Evolutionary conservation across 1,284 basidiomycete genomes (phyloP).

Genomic region (Phellinidium pouzarii): DNA sequence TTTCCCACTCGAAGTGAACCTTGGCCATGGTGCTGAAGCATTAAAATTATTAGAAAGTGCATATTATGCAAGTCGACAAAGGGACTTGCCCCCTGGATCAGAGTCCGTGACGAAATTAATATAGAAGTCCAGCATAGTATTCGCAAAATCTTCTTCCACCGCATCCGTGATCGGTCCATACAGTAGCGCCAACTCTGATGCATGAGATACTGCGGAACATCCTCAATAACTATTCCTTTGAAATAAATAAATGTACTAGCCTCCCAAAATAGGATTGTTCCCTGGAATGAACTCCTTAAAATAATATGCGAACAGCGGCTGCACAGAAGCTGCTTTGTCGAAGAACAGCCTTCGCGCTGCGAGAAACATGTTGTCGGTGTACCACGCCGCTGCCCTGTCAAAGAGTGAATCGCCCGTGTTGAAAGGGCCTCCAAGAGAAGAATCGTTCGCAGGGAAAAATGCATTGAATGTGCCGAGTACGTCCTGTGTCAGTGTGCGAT

Average conservation of each 20-base stretch:
- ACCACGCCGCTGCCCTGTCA: constrained; percentile 48
- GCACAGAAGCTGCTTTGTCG: constrained; percentile 35
- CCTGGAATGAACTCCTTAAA: constrained; percentile 51
- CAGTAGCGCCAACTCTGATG: constrained; percentile 41
- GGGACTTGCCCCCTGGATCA: constrained; percentile 41
- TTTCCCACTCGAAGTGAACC: constrained; percentile 30
- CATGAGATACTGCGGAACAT: constrained; percentile 39
- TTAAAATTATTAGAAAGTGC: not conserved
- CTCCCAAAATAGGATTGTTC: constrained; percentile 36
- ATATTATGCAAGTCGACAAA: not conserved
- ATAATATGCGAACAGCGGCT: constrained; percentile 47
- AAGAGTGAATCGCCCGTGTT: constrained; percentile 54
- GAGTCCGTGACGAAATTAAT: constrained; percentile 48
- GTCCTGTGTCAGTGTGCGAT: constrained; percentile 37
- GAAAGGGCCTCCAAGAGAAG: constrained; percentile 40
- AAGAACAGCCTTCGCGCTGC: constrained; percentile 43
- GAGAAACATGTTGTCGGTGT: constrained; percentile 51
- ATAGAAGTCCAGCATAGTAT: constrained; percentile 43
- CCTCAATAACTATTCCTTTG: not conserved
- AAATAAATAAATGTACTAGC: constrained; percentile 25
- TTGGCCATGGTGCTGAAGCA: constrained; percentile 38
- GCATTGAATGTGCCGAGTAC: constrained; percentile 33
- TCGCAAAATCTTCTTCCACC: constrained; percentile 40
- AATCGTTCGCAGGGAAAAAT: constrained; percentile 44
- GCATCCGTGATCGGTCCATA: constrained; percentile 40